Conservation (phyloP, 148 eudicot species). For the Amaranthus palmeri region DNA sequence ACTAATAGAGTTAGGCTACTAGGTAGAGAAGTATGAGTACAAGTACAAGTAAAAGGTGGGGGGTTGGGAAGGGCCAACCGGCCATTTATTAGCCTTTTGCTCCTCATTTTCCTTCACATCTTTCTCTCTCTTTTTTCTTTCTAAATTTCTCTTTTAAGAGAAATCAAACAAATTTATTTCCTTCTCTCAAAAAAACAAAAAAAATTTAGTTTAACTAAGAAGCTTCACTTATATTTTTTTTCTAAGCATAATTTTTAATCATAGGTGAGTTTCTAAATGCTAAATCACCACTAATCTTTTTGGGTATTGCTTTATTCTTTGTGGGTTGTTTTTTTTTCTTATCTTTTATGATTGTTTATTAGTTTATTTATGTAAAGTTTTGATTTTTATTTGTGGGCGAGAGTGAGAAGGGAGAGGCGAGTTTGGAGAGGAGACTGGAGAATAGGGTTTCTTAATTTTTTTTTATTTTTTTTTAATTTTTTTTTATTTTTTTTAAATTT, state of each 20-base stretch:
- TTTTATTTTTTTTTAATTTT: too few relatives aligned
- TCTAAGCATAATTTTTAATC: background rate
- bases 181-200: background rate
- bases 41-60: too few relatives aligned
- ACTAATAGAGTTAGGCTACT: too few relatives aligned
- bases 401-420: too few relatives aligned
- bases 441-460: too few relatives aligned
- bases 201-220: background rate
- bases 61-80: conserved; percentile 14
- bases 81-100: conserved; percentile 26
- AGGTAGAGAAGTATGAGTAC: too few relatives aligned
- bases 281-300: background rate
- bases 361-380: background rate
- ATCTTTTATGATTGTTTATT: conserved; percentile 12
- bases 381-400: too few relatives aligned
- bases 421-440: too few relatives aligned
- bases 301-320: conserved; percentile 6
- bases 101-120: conserved; percentile 4
- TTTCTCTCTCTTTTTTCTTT: background rate
- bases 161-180: background rate
- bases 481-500: too few relatives aligned
- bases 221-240: background rate
- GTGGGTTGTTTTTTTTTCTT: background rate
- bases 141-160: background rate
- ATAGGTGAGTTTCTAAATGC: conserved; percentile 9